phyloP scores from a whole-genome alignment of 75 land plant genomes.

The Larix kaempferi region DNA sequence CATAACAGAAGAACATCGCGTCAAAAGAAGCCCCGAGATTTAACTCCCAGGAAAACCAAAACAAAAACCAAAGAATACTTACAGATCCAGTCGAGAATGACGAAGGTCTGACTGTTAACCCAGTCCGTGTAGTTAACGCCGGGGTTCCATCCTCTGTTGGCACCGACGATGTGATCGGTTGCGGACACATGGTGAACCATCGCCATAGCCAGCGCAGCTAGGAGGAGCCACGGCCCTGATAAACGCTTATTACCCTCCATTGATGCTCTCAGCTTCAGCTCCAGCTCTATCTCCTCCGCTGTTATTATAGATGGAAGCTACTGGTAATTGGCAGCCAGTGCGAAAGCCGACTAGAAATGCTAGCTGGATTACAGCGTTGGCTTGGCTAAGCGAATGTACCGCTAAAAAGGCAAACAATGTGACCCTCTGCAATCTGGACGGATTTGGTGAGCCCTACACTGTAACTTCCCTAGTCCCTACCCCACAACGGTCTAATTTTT shows the following conservation, averaged over 20 bases:
- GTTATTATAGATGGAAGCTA: too few relatives aligned
- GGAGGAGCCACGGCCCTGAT: not conserved
- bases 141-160: constrained; percentile 58
- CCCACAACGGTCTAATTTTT: too few relatives aligned
- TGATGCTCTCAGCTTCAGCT: not conserved
- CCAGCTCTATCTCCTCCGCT: too few relatives aligned
- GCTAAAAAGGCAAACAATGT: too few relatives aligned
- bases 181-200: constrained; percentile 19
- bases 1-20: too few relatives aligned
- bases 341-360: too few relatives aligned
- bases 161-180: constrained; percentile 75
- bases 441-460: too few relatives aligned
- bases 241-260: not conserved
- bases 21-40: not conserved
- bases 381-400: too few relatives aligned
- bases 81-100: constrained; percentile 55
- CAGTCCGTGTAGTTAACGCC: constrained; percentile 58
- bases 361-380: too few relatives aligned
- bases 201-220: not conserved
- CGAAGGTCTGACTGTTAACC: constrained; percentile 62
- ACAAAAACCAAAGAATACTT: not conserved
- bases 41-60: not conserved
- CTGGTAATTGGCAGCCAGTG: too few relatives aligned
- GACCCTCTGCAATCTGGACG: too few relatives aligned
- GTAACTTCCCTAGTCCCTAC: too few relatives aligned